Conservation (phyloP, 176 grass and related monocot genomes). For the Thinopyrum elongatum region DNA sequence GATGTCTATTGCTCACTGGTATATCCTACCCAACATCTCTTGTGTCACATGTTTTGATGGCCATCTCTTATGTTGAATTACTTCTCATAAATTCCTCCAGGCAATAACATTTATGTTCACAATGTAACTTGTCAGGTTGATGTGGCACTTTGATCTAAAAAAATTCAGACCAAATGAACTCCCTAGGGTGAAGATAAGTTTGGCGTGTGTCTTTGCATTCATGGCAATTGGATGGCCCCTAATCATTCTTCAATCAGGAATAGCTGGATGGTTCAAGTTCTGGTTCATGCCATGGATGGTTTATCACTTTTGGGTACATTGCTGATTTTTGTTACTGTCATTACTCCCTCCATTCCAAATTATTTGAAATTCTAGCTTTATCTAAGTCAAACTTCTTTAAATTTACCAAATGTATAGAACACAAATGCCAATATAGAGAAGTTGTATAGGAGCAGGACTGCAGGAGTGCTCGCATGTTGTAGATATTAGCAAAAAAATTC, state of each 20-base stretch:
- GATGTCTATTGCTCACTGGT: constrained; percentile 99
- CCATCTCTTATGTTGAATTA: neutral
- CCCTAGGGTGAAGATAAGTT: constrained; percentile 93
- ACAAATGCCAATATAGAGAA: neutral
- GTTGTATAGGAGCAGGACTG: neutral
- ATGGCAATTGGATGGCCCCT: constrained; percentile 97
- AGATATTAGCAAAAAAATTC: no score
- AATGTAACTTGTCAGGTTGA: constrained; percentile 60
- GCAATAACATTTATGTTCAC: constrained; percentile 25
- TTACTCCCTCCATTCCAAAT: neutral
- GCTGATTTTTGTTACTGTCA: neutral
- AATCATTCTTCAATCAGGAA: constrained; percentile 80
- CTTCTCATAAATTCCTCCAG: constrained; percentile 3
- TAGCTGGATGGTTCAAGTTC: constrained; percentile 91
- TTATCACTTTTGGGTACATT: constrained; percentile 96
- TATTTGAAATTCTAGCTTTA: neutral
- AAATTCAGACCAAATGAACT: constrained; percentile 86
- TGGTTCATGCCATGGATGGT: constrained; percentile 98
- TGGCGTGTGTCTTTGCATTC: constrained; percentile 85
- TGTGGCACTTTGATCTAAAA: constrained; percentile 85
- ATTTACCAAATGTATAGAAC: neutral
- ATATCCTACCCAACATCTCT: constrained; percentile 30
- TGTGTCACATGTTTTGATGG: neutral
- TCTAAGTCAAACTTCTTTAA: neutral
- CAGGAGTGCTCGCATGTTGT: no score